Conservation (phyloP, 129 eudicot genomes). For the Mikania micrantha region DNA sequence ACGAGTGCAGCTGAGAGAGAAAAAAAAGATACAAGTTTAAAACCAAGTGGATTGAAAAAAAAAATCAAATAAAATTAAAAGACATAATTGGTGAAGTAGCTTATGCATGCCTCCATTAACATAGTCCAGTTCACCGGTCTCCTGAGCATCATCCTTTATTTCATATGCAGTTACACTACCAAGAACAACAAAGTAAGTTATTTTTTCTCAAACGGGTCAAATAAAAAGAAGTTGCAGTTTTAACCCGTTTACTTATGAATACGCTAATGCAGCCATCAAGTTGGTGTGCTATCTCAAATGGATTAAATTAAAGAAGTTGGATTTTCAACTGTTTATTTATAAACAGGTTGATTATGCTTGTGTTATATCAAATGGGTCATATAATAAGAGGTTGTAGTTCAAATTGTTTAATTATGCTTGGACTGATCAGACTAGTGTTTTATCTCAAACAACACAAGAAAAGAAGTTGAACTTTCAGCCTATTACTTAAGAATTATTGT, state of each 20-base stretch:
- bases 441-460: neutral
- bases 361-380: neutral
- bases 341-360: neutral
- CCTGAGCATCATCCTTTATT: constrained; percentile 51
- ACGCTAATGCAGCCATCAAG: neutral
- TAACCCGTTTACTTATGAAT: neutral
- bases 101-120: constrained; percentile 70
- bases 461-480: neutral
- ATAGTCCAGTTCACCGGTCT: constrained; percentile 89
- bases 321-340: neutral
- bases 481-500: neutral
- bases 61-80: too few species aligned
- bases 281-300: neutral
- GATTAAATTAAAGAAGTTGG: neutral
- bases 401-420: neutral
- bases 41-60: neutral
- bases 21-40: neutral
- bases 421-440: neutral
- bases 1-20: constrained; percentile 68
- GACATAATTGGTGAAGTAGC: neutral
- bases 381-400: neutral
- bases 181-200: constrained; percentile 2
- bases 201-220: neutral
- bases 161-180: constrained; percentile 80
- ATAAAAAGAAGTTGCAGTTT: neutral